Evolutionary conservation across 441 rosid genomes (phyloP).

Genomic region (Adansonia madagascariensis): DNA sequence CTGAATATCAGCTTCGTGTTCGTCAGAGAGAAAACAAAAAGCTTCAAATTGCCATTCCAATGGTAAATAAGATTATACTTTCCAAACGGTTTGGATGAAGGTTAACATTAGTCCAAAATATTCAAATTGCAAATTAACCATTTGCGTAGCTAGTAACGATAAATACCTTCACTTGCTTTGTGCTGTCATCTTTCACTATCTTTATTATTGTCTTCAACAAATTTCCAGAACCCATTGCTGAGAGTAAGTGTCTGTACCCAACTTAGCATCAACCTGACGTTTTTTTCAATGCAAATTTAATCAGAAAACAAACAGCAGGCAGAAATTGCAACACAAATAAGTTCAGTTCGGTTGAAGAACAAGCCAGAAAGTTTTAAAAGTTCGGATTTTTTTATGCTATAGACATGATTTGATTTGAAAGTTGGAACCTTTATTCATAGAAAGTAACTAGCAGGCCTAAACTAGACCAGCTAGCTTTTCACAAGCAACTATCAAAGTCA

Average conservation of each 20-base stretch:
- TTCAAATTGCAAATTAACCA: constrained; percentile 21
- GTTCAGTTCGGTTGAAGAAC: background rate
- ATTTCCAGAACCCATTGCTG: constrained; percentile 74
- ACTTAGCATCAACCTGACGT: constrained; percentile 40
- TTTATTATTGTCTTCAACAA: constrained; percentile 75
- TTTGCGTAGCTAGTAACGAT: background rate
- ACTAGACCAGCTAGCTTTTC: background rate
- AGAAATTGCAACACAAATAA: background rate
- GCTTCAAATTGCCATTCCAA: background rate
- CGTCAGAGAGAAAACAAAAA: background rate
- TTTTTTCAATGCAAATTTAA: constrained; percentile 18
- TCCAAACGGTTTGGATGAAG: background rate
- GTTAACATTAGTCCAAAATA: constrained; percentile 5
- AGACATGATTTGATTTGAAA: background rate
- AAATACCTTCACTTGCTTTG: constrained; percentile 65
- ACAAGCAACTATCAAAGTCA: constrained; percentile 17
- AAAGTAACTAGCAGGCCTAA: background rate
- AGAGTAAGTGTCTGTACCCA: constrained; percentile 26
- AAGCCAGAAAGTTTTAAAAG: background rate
- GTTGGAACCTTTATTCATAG: constrained; percentile 7
- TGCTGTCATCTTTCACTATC: constrained; percentile 50
- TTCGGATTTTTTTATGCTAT: constrained; percentile 4
- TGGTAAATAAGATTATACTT: constrained; percentile 5
- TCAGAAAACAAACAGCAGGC: constrained; percentile 25
- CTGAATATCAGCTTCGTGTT: background rate